Conservation (phyloP, 352 stramenopile genomes). For the Globisporangium nodosum region DNA sequence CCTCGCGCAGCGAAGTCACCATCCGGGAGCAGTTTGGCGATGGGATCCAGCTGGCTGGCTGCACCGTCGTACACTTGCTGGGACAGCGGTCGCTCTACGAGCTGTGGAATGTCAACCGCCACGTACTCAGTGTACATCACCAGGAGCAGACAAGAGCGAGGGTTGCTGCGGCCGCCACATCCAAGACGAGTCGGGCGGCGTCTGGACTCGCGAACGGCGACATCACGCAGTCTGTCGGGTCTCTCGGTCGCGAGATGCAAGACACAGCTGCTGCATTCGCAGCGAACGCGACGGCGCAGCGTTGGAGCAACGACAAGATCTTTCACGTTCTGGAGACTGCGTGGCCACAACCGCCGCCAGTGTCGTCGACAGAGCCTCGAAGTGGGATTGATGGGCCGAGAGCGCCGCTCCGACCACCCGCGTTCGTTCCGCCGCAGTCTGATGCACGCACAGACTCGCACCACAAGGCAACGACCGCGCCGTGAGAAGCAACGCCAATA, state of each 20-base stretch:
- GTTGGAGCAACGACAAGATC: constrained; percentile 22
- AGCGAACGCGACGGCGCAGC: constrained; percentile 30
- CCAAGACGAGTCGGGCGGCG: neutral
- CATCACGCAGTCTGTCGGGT: constrained; percentile 20
- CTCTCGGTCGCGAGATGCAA: constrained; percentile 45
- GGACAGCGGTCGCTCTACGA: constrained; percentile 46
- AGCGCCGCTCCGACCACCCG: constrained; percentile 17
- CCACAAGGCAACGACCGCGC: neutral
- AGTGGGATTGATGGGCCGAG: neutral
- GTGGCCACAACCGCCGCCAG: constrained; percentile 11
- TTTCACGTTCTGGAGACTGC: constrained; percentile 37
- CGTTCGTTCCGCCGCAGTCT: constrained; percentile 16
- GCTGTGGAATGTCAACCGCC: constrained; percentile 54
- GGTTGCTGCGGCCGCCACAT: neutral
- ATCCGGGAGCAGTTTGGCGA: constrained; percentile 45
- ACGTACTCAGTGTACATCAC: constrained; percentile 38
- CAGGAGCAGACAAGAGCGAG: constrained; percentile 18
- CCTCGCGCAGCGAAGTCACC: constrained; percentile 13
- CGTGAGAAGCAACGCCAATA: constrained; percentile 2
- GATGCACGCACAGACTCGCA: neutral
- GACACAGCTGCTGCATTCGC: constrained; percentile 33
- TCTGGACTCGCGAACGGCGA: neutral
- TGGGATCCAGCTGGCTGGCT: constrained; percentile 55
- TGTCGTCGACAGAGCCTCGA: neutral
- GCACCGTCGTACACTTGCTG: constrained; percentile 49